phyloP scores from a whole-genome alignment of 164 flowering plant species.

The Malania oleifera region DNA sequence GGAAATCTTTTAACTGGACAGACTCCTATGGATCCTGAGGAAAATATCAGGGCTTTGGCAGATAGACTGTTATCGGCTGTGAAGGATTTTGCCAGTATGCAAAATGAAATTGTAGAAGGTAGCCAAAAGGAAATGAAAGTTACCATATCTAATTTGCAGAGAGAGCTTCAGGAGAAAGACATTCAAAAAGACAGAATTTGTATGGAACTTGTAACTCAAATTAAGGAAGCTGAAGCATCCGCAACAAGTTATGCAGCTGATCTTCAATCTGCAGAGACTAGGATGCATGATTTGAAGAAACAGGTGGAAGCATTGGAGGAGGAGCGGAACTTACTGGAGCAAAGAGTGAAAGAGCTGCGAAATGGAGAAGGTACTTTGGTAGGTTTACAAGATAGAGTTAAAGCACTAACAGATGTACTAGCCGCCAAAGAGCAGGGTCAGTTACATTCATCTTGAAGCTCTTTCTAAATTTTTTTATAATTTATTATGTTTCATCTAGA shows the following conservation, averaged over 20 bases:
- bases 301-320: conserved; percentile 38
- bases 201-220: conserved; percentile 75
- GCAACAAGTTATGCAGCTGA: conserved; percentile 44
- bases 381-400: conserved; percentile 51
- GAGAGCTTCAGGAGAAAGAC: conserved; percentile 89
- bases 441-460: conserved; percentile 3
- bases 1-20: conserved; percentile 21
- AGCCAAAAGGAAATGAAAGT: conserved; percentile 60
- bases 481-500: not conserved
- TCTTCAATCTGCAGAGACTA: conserved; percentile 48
- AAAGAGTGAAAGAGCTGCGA: conserved; percentile 47
- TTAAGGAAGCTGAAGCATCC: conserved; percentile 76
- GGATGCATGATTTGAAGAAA: conserved; percentile 43
- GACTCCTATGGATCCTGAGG: conserved; percentile 33
- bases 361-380: conserved; percentile 30
- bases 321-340: conserved; percentile 40
- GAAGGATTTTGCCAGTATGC: conserved; percentile 35
- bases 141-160: conserved; percentile 56
- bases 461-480: not conserved
- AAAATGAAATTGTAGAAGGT: conserved; percentile 34
- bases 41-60: conserved; percentile 37
- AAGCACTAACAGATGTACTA: conserved; percentile 46
- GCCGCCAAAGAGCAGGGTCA: conserved; percentile 87
- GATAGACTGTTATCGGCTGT: conserved; percentile 44
- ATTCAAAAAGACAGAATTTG: conserved; percentile 64